Conservation (phyloP, 352 stramenopile genomes). For the Globisporangium emineosum region DNA sequence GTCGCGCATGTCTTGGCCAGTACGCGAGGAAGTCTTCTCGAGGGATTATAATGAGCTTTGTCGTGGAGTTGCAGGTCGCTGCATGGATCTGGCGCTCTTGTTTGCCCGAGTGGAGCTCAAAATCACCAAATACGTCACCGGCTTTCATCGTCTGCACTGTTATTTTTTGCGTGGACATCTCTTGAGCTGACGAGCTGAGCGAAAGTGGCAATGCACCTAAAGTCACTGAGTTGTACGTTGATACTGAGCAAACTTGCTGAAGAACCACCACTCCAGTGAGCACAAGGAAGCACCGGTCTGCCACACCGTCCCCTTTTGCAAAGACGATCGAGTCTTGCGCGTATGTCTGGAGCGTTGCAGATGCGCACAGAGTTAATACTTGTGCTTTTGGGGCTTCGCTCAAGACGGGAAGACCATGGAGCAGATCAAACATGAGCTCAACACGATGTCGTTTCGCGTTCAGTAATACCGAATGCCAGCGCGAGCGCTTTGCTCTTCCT, state of each 20-base stretch:
- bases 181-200: background rate
- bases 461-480: conserved; percentile 31
- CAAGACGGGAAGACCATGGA: conserved; percentile 29
- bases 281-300: conserved; percentile 37
- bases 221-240: conserved; percentile 2
- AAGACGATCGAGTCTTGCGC: conserved; percentile 30
- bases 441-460: conserved; percentile 32
- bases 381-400: conserved; percentile 21
- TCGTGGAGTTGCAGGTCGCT: conserved; percentile 15
- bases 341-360: conserved; percentile 30
- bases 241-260: conserved; percentile 24
- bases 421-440: conserved; percentile 33
- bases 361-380: conserved; percentile 28
- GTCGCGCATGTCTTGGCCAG: conserved; percentile 27
- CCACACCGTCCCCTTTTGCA: conserved; percentile 21
- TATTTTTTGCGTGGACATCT: conserved; percentile 20
- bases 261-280: conserved; percentile 32
- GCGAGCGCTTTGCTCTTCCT: conserved; percentile 26
- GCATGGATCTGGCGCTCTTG: conserved; percentile 30
- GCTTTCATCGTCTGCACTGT: conserved; percentile 25
- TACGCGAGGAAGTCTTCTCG: conserved; percentile 28
- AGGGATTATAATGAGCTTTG: conserved; percentile 37
- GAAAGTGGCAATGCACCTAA: background rate
- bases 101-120: conserved; percentile 30
- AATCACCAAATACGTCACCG: conserved; percentile 48